Base-by-base conservation (phyloP, 805 yeast genomes). In the Ogataea angusta region DNA sequence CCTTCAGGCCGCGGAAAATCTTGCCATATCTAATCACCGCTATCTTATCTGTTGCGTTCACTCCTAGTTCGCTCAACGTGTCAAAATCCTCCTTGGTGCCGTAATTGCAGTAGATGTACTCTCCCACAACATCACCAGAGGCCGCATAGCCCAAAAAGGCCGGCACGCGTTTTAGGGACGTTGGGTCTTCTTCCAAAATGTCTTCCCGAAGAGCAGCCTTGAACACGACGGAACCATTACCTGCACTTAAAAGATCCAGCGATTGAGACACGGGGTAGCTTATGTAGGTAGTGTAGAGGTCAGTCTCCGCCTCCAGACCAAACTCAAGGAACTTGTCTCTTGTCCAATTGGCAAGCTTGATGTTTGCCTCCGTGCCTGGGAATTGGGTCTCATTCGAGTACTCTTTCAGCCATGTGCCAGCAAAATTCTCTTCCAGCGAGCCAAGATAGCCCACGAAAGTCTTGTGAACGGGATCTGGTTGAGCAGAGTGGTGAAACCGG, bases 101-200 rank as follows among this genome's bases (percentile, higher is more conserved):
- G 59, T 78, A 82, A 57, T 85, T 82, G 34, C 79, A 87, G 58
- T 75, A 85, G 4, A 85, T 71, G 45, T 72, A 76, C 46, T 74
- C 65, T 2, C 79, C 84, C 4, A 88, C 82, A 31, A 79, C 85
- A 51, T 83, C 82, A 29, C 93, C 95, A 41, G 74, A 71, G 8
- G 85, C 89, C 4, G 86, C 78, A 53, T 82, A 85, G 1, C 87
- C 89, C 56, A 82, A 81, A 66, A 85, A 85, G 0, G 88, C 80
- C 10, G 89, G 90, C 18, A 82, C 72, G 25, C 70, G 60, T 44
- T 71, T 75, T 7, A 54, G 52, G 1, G 81, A 63, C 10, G 76
- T 72, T 10, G 73, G 69, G 54, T 79, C 85, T 28, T 74, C 75
- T 10, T 56, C 48, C 2, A 58, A 61, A 54, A 45, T 59, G 47